Base-by-base conservation (phyloP, 345 rosid species). In the Eutrema japonicum region DNA sequence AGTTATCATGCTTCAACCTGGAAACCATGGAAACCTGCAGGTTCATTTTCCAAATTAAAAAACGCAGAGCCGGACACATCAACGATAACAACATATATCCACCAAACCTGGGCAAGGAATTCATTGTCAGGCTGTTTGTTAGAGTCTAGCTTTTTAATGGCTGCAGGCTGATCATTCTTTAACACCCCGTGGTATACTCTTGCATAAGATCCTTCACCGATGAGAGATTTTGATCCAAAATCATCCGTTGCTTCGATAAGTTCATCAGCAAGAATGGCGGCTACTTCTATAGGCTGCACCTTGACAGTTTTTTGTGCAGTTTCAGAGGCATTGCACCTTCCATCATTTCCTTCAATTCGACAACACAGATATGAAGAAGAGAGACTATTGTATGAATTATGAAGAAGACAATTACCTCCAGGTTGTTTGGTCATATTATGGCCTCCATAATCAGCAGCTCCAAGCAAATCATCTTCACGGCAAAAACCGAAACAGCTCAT, bases 401-500 rank as follows among this genome's bases (percentile, higher is more conserved):
- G 26, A 22, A 22, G 26, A 30, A 30, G 5, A 30, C 5, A 62
- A 74, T 68, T 85, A 89, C 96, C 96, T 71, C 86, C 80, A 40
- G 90, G 85, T 71, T 52, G 84, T 79, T 86, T 88, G 45, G 70
- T 77, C 35, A 75, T 69, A 75, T 86, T 75, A 32, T 82, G 80
- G 41, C 86, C 92, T 71, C 90, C 91, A 78, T 42, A 68, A 50
- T 92, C 93, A 37, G 90, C 69, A 66, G 83, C 74, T 84, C 84
- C 83, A 62, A 82, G 82, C 76, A 73, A 55, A 57, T 83, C 87
- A 76, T 83, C 92, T 30, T 85, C 96, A 50, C 72, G 83, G 47
- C 92, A 92, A 73, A 92, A 87, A 66, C 89, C 64, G 68, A 88
- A 88, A 82, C 92, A 89, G 77, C 92, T 79, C 98, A 92, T 72